Evolutionary conservation across 2,329 filamentous ascomycete species (phyloP).

Genomic region (Fusarium odoratissimum): DNA sequence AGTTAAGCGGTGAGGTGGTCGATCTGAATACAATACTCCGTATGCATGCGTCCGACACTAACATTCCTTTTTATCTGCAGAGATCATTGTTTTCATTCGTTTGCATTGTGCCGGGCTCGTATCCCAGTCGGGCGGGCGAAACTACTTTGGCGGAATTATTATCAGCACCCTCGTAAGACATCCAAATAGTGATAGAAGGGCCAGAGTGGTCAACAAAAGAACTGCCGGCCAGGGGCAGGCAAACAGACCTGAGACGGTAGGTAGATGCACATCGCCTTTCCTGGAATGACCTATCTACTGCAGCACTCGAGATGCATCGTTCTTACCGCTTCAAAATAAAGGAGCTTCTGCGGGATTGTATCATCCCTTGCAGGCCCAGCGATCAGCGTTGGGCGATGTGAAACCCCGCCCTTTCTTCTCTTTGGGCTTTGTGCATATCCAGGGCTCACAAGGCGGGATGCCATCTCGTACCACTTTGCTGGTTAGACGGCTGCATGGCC

Average conservation of each 20-base stretch:
- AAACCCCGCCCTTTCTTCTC: slow-evolving; percentile 37
- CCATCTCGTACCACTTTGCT: slow-evolving; percentile 41
- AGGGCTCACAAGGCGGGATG: slow-evolving; percentile 31
- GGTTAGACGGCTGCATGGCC: slow-evolving; percentile 34
- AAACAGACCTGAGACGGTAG: slow-evolving; percentile 1
- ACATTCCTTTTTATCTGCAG: slow-evolving; percentile 1
- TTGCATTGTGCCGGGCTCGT: not conserved
- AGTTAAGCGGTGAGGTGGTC: slow-evolving; percentile 10
- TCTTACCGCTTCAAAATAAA: slow-evolving; percentile 2
- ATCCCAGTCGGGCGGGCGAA: not conserved
- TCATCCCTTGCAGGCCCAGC: slow-evolving; percentile 37
- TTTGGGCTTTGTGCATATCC: slow-evolving; percentile 40
- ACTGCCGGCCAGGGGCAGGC: slow-evolving; percentile 10
- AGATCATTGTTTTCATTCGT: slow-evolving; percentile 9
- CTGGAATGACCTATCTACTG: slow-evolving; percentile 6
- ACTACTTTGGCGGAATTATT: not conserved
- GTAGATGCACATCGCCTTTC: slow-evolving; percentile 6
- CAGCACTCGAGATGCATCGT: slow-evolving; percentile 9
- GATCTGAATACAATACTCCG: not conserved
- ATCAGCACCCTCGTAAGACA: not conserved
- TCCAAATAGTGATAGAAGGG: not conserved
- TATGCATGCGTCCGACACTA: slow-evolving; percentile 6
- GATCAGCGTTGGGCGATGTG: slow-evolving; percentile 36
- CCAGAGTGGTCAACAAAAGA: not conserved
- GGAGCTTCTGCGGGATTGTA: slow-evolving; percentile 19